Percentiles rank a stretch among this genome's conserved stretches.
Conservation (phyloP, 495 filamentous ascomycete species). For the Daldinia vernicosa region DNA sequence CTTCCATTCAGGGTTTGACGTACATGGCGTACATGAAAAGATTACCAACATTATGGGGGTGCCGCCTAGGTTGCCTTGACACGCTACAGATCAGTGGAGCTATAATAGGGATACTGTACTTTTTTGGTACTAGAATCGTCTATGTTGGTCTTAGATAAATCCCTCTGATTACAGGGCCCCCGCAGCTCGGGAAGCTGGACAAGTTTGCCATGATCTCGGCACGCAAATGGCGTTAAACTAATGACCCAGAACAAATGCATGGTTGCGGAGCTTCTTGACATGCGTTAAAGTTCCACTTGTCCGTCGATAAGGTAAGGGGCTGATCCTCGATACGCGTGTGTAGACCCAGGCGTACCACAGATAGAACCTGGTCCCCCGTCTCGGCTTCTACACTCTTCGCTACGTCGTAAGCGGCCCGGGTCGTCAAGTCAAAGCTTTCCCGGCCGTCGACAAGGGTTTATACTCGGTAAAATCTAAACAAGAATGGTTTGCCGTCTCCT, state of each 20-base stretch:
- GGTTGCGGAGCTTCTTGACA: not conserved
- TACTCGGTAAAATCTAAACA: not conserved
- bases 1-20: constrained; percentile 2
- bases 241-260: not conserved
- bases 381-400: not conserved
- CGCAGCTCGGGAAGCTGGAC: not conserved
- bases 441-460: not conserved
- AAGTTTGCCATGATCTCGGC: constrained; percentile 5
- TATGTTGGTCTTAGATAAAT: not conserved
- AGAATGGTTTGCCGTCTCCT: not conserved
- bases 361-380: not conserved
- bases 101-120: not conserved
- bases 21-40: constrained; percentile 4
- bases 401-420: not conserved
- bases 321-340: constrained; percentile 6
- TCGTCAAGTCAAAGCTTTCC: not conserved
- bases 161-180: not conserved
- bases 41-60: constrained; percentile 5
- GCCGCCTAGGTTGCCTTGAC: not conserved
- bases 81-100: constrained; percentile 7
- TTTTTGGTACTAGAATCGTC: not conserved
- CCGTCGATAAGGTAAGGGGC: constrained; percentile 7
- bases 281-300: constrained; percentile 4
- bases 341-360: not conserved
- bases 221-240: not conserved